These are phyloP conservation scores for Abrus precatorius DNA, from an alignment of 306 rosid species.

Conservation along the genomic window DNA sequence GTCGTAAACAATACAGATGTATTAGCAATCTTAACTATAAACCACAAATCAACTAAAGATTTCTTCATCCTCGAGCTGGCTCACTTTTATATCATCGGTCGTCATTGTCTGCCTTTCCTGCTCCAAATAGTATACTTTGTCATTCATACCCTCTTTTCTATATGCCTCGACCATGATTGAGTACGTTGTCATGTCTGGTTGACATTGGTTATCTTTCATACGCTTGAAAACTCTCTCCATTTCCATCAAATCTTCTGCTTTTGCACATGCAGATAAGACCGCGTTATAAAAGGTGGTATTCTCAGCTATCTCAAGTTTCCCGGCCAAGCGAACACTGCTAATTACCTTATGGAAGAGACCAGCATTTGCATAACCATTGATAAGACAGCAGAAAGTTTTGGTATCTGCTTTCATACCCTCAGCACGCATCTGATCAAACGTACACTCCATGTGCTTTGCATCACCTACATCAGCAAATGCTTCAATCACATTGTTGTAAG, in stretches of 20 bases:
- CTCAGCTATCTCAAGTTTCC: slow-evolving; percentile 82
- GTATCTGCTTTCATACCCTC: slow-evolving; percentile 96
- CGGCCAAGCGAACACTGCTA: slow-evolving; percentile 80
- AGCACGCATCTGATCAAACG: slow-evolving; percentile 95
- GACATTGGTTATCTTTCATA: slow-evolving; percentile 81
- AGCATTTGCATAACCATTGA: slow-evolving; percentile 94
- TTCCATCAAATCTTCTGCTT: slow-evolving; percentile 91
- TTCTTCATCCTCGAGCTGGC: slow-evolving; percentile 38
- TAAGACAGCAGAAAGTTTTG: slow-evolving; percentile 94
- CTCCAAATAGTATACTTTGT: slow-evolving; percentile 86
- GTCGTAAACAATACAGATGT: slow-evolving; percentile 44
- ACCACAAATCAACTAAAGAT: slow-evolving; percentile 38
- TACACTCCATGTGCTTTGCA: slow-evolving; percentile 90
- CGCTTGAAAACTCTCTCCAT: slow-evolving; percentile 90
- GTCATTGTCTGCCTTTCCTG: slow-evolving; percentile 59
- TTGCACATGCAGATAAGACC: slow-evolving; percentile 89
- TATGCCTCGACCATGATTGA: slow-evolving; percentile 78
- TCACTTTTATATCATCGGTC: slow-evolving; percentile 45
- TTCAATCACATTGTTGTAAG: slow-evolving; percentile 95
- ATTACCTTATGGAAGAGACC: slow-evolving; percentile 95
- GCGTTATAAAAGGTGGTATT: slow-evolving; percentile 77
- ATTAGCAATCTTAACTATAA: slow-evolving; percentile 41
- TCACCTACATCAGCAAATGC: slow-evolving; percentile 94
- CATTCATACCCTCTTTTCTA: slow-evolving; percentile 87
- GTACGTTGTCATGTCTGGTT: slow-evolving; percentile 73